These are phyloP conservation scores for Psidium guajava DNA, from an alignment of 345 rosid species.

Conservation along the genomic window DNA sequence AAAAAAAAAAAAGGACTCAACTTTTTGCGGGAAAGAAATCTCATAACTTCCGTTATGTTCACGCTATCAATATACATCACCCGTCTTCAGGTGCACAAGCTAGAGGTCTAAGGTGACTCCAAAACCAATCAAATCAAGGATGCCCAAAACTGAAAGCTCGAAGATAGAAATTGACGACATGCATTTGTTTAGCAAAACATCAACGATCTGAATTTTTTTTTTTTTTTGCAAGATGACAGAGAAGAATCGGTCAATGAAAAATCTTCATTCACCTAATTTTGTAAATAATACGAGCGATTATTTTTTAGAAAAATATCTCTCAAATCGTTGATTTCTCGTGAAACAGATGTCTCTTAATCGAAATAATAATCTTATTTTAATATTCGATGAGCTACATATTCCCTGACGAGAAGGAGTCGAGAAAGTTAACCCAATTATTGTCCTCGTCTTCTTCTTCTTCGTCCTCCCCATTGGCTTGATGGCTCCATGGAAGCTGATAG, in stretches of 20 bases:
- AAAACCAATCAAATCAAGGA: not conserved
- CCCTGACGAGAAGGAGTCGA: not conserved
- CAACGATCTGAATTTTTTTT: not conserved
- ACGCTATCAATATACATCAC: not conserved
- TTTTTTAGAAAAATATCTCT: not conserved
- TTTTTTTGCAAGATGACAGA: not conserved
- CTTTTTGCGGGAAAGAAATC: not conserved
- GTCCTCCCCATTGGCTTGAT: constrained; percentile 21
- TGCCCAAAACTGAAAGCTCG: not conserved
- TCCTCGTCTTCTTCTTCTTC: constrained; percentile 51
- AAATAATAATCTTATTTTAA: not conserved
- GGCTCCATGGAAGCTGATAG: constrained; percentile 30
- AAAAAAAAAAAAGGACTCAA: not conserved
- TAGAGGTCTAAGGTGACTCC: not conserved
- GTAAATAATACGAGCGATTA: not conserved
- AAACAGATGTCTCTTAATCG: not conserved
- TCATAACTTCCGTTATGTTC: not conserved
- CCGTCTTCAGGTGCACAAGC: not conserved
- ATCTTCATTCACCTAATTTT: not conserved
- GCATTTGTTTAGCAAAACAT: not conserved
- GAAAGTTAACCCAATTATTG: constrained; percentile 47
- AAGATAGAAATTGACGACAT: not conserved
- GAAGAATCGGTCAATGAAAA: not conserved
- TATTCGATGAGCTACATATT: not conserved
- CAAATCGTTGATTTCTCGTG: not conserved